Conservation (phyloP, 2,329 filamentous ascomycete genomes). For the Tolypocladium inflatum region DNA sequence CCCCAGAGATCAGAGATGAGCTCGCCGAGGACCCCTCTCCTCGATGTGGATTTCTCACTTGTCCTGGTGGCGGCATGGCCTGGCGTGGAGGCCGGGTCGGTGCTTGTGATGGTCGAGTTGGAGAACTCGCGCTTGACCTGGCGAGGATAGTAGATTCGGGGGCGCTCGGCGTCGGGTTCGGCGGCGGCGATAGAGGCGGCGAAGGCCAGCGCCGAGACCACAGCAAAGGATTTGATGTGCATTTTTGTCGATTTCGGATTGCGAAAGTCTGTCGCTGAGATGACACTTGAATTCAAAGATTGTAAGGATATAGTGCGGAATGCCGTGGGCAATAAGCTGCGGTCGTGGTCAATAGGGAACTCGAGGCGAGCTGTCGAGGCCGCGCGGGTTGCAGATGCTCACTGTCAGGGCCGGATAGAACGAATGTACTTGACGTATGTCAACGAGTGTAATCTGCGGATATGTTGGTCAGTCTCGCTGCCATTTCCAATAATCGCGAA, state of each 20-base stretch:
- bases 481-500: background rate
- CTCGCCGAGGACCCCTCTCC: slow-evolving; percentile 11
- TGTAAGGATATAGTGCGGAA: slow-evolving; percentile 9
- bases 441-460: slow-evolving; percentile 36
- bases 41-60: slow-evolving; percentile 4
- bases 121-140: slow-evolving; percentile 42
- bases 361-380: background rate
- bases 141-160: slow-evolving; percentile 48
- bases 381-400: slow-evolving; percentile 5
- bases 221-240: slow-evolving; percentile 35
- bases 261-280: background rate
- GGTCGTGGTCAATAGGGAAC: background rate
- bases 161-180: slow-evolving; percentile 31
- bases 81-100: slow-evolving; percentile 8
- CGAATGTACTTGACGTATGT: slow-evolving; percentile 52
- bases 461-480: slow-evolving; percentile 5
- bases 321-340: slow-evolving; percentile 4
- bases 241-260: slow-evolving; percentile 25
- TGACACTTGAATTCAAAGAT: slow-evolving; percentile 5
- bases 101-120: slow-evolving; percentile 31
- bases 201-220: slow-evolving; percentile 33
- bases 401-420: slow-evolving; percentile 41
- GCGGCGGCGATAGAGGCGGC: slow-evolving; percentile 37
- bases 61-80: slow-evolving; percentile 9
- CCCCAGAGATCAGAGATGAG: slow-evolving; percentile 14